Percentiles rank a stretch among this genome's conserved stretches.
phyloP scores from a whole-genome alignment of 2,329 filamentous ascomycete genomes.

The Phoma sp. region DNA sequence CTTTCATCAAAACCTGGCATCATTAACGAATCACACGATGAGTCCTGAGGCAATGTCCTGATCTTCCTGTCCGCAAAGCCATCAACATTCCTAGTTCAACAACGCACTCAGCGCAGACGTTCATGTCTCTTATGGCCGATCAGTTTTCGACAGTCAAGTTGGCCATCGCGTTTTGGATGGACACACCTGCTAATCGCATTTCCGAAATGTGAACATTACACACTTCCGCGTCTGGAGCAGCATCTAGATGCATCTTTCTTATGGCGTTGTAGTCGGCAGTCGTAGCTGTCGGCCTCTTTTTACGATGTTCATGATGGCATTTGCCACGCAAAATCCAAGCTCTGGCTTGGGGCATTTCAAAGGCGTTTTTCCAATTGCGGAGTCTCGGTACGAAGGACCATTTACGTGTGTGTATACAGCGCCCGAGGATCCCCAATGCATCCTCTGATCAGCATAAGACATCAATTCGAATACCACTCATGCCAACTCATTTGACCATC shows the following conservation, averaged over 20 bases:
- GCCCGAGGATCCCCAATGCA: neutral
- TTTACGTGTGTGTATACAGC: conserved; percentile 11
- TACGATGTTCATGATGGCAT: conserved; percentile 11
- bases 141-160: conserved; percentile 1
- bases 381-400: conserved; percentile 1
- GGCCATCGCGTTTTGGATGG: neutral
- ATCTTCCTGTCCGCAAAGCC: conserved; percentile 30
- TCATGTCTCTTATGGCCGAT: conserved; percentile 1
- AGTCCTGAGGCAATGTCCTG: conserved; percentile 38
- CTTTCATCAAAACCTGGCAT: conserved; percentile 45
- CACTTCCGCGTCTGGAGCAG: conserved; percentile 1
- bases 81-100: conserved; percentile 23
- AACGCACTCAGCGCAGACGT: conserved; percentile 19
- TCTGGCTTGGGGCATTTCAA: conserved; percentile 10
- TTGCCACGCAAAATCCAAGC: conserved; percentile 5
- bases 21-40: conserved; percentile 49
- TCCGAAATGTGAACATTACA: conserved; percentile 5
- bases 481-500: neutral
- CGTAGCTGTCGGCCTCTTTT: neutral
- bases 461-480: conserved; percentile 5
- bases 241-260: conserved; percentile 8
- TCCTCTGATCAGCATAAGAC: conserved; percentile 10
- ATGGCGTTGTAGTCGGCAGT: conserved; percentile 4
- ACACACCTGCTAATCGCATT: neutral
- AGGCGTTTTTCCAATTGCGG: conserved; percentile 5